These are phyloP conservation scores for Phytopythium ostracodes DNA, from an alignment of 352 stramenopile species.

Conservation along the genomic window DNA sequence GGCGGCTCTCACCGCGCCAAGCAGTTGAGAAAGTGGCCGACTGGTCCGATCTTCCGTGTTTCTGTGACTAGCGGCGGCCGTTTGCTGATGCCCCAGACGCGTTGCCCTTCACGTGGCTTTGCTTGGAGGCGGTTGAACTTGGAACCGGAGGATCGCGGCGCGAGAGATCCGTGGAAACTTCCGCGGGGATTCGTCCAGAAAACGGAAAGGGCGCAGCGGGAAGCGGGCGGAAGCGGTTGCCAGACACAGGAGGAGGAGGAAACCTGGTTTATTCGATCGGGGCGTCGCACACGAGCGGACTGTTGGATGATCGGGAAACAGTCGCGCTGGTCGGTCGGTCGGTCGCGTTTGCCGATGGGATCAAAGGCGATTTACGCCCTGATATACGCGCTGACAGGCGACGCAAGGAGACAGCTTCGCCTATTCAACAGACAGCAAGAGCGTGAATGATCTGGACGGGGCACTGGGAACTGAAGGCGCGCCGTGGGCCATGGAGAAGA, in stretches of 20 bases:
- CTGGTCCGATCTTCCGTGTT: not conserved
- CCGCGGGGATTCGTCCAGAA: not conserved
- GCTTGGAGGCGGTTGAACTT: constrained; percentile 5
- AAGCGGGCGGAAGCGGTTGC: not conserved
- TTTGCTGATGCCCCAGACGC: not conserved
- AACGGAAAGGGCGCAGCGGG: constrained; percentile 4
- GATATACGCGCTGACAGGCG: too few relatives aligned
- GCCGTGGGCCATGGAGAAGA: not conserved
- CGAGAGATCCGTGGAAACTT: constrained; percentile 6
- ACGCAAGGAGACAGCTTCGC: too few relatives aligned
- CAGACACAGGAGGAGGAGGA: not conserved
- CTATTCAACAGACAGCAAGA: not conserved
- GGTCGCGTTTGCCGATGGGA: too few relatives aligned
- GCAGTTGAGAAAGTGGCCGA: not conserved
- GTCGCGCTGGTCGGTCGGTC: not conserved
- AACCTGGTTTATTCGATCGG: not conserved
- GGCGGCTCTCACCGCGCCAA: not conserved
- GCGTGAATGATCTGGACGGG: not conserved
- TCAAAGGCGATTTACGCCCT: too few relatives aligned
- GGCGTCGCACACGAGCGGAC: not conserved
- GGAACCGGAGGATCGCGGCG: not conserved
- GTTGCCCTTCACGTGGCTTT: not conserved
- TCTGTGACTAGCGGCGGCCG: too few relatives aligned
- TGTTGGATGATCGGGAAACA: not conserved
- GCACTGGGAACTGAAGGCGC: not conserved